Evolutionary conservation across 1,139 yeast genomes (phyloP).

Genomic region (Pichia sp.): DNA sequence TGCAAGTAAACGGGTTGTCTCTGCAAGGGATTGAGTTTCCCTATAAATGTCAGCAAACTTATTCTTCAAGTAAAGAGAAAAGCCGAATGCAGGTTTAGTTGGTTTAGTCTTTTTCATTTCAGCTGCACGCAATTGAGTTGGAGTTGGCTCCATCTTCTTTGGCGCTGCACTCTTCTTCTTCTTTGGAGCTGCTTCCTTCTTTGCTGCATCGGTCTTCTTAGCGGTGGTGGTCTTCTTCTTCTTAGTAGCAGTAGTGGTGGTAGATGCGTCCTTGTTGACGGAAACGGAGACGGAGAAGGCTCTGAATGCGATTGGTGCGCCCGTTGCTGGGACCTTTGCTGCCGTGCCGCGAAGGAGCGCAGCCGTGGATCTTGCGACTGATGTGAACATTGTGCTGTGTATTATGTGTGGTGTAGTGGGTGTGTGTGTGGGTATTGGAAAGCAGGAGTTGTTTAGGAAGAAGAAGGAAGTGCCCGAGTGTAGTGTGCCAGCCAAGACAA

Average conservation of each 20-base stretch:
- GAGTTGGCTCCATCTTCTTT: neutral
- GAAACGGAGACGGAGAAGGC: neutral
- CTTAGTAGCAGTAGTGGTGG: neutral
- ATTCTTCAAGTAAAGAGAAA: slow-evolving; percentile 16
- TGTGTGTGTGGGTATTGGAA: too few species aligned
- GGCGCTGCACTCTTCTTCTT: neutral
- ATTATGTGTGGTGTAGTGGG: too few species aligned
- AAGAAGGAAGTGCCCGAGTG: too few species aligned
- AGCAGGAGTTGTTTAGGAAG: too few species aligned
- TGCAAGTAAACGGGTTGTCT: slow-evolving; percentile 7
- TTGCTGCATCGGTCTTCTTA: slow-evolving; percentile 5
- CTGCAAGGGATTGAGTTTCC: neutral
- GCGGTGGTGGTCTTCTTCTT: slow-evolving; percentile 1
- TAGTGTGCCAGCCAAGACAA: too few species aligned
- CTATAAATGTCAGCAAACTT: slow-evolving; percentile 10
- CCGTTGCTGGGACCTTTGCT: too few species aligned
- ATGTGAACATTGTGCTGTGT: too few species aligned
- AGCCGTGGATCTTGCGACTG: too few species aligned
- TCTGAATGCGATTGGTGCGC: too few species aligned
- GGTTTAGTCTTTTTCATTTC: slow-evolving; percentile 17
- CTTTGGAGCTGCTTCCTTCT: slow-evolving; percentile 3
- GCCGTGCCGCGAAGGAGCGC: too few species aligned
- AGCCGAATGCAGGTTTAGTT: slow-evolving; percentile 17
- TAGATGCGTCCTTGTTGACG: neutral
- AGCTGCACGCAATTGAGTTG: slow-evolving; percentile 5